Base-by-base conservation (phyloP, 2,329 filamentous ascomycete species). In the Fusarium penzigii region DNA sequence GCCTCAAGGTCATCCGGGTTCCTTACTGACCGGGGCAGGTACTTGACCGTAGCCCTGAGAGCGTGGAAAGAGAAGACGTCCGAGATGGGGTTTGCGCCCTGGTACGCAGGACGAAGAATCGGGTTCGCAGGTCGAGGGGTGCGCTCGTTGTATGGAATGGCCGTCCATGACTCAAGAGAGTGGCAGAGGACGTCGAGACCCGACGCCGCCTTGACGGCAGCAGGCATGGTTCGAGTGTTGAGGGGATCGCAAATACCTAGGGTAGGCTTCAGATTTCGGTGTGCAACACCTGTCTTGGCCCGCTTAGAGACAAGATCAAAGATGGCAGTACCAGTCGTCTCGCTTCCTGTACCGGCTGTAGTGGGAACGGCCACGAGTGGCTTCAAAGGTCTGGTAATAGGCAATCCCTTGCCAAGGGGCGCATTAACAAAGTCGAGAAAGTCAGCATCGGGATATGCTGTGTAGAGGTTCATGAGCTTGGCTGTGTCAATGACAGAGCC, bases 351-450 rank as follows among this genome's bases (percentile, higher is more conserved):
- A 42, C 90, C 90, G 13, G 90, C 89, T 2, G 90, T 94, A 2
- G 90, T 94, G 3, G 90, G 90, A 1, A 93, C 85, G 34, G 90
- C 90, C 44, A 94, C 86, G n/a, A 94, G 79, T 2, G 90, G 90
- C 64, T 82, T 85, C 14, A 94, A 76, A 32, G 83, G 80, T 57
- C 83, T 85, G 45, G 83, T 83, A 48, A 94, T 86, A 0, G 90
- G 90, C n/a, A 83, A 75, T 5, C 94, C 94, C 57, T 89, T 91
- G 53, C 94, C 94, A 0, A 97, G 77, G 0, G 94, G 94, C 0
- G 93, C 93, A 67, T 97, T 97, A 71, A 99, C 94, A 58, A 99
- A 99, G 78, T 99, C 93, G 36, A 97, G 80, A 68, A 99, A 97
- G 63, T 94, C 90, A 34, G 93, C 93, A 8, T 97, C 89, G 0